These are phyloP conservation scores for Vigna mungo DNA, from an alignment of 306 rosid genomes.

Conservation along the genomic window DNA sequence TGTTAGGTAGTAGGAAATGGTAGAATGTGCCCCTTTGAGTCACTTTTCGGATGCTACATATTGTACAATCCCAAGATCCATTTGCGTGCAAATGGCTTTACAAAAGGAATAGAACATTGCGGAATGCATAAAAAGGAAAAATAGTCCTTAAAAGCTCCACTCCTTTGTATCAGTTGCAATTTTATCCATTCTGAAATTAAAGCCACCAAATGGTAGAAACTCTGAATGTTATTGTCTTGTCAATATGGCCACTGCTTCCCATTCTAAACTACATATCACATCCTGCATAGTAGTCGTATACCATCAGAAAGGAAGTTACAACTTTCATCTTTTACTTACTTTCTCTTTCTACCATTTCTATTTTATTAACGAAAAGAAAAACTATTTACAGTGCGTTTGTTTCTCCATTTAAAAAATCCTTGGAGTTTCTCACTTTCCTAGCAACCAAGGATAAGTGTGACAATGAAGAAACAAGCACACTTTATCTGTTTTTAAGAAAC, in stretches of 20 bases:
- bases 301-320: slow-evolving; percentile 32
- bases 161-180: slow-evolving; percentile 36
- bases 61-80: slow-evolving; percentile 30
- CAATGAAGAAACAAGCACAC: not conserved
- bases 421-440: not conserved
- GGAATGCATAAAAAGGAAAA: slow-evolving; percentile 20
- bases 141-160: slow-evolving; percentile 20
- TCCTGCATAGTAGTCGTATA: slow-evolving; percentile 62
- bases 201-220: slow-evolving; percentile 26
- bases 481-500: not conserved
- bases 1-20: not conserved
- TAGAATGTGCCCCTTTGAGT: slow-evolving; percentile 9
- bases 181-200: slow-evolving; percentile 12
- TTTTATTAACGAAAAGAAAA: not conserved
- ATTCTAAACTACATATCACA: slow-evolving; percentile 85
- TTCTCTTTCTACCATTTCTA: not conserved
- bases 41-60: slow-evolving; percentile 26
- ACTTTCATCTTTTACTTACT: not conserved
- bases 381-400: not conserved
- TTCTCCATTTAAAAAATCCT: not conserved
- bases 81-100: slow-evolving; percentile 43
- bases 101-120: slow-evolving; percentile 37
- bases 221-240: slow-evolving; percentile 56
- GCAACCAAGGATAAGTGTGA: not conserved
- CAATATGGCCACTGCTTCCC: slow-evolving; percentile 91